Evolutionary conservation across 1,284 basidiomycete species (phyloP).

Genomic region (Trametes pubescens): DNA sequence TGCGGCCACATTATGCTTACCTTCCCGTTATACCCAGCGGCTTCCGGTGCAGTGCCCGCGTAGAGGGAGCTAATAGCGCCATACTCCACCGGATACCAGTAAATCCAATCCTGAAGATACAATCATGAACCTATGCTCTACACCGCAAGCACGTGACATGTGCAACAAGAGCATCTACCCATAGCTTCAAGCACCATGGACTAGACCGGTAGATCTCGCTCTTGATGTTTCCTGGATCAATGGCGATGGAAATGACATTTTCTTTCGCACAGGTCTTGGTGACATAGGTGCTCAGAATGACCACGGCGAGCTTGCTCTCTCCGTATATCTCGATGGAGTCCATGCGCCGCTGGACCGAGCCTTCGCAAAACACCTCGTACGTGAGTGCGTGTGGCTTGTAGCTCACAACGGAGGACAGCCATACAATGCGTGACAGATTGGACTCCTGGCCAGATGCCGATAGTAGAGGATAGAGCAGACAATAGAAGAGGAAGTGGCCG

Average conservation of each 20-base stretch:
- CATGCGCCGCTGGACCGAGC: slow-evolving; percentile 3
- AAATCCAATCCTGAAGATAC: background rate
- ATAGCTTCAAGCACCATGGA: slow-evolving; percentile 14
- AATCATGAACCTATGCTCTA: background rate
- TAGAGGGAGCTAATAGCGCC: slow-evolving; percentile 39
- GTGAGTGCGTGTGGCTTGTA: slow-evolving; percentile 12
- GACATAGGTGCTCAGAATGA: slow-evolving; percentile 17
- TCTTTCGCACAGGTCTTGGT: slow-evolving; percentile 13
- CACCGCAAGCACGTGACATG: background rate
- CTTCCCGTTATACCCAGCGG: slow-evolving; percentile 35
- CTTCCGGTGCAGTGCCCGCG: slow-evolving; percentile 38
- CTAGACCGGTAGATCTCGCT: slow-evolving; percentile 23
- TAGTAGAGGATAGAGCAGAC: slow-evolving; percentile 19
- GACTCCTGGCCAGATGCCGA: background rate
- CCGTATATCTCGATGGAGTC: slow-evolving; percentile 15
- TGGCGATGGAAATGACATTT: slow-evolving; percentile 22
- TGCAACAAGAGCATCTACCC: background rate
- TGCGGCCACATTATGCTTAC: slow-evolving; percentile 13
- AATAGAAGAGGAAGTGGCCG: slow-evolving; percentile 40
- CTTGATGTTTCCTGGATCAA: slow-evolving; percentile 28
- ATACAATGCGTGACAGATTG: slow-evolving; percentile 22
- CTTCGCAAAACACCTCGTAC: slow-evolving; percentile 20
- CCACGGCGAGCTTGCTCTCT: slow-evolving; percentile 27
- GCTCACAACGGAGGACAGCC: slow-evolving; percentile 19
- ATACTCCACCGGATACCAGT: slow-evolving; percentile 19